These are phyloP conservation scores for Ceratocystiopsis minuta DNA, from an alignment of 2,329 filamentous ascomycete genomes.

Conservation along the genomic window DNA sequence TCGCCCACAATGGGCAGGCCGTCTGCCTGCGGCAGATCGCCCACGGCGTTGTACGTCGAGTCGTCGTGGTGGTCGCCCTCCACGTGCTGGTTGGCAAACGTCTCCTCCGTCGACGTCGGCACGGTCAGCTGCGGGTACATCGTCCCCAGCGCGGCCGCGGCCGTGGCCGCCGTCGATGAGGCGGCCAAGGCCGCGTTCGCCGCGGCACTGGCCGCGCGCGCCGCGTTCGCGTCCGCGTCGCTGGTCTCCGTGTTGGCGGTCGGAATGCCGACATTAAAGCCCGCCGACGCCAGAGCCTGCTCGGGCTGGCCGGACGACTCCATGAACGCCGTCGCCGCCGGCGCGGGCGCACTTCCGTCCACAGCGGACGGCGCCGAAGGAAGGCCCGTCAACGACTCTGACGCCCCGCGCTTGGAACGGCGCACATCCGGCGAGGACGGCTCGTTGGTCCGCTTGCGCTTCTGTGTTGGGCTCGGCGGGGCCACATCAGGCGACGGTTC, in stretches of 20 bases:
- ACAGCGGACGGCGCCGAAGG: constrained; percentile 2
- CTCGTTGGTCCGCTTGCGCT: constrained; percentile 35
- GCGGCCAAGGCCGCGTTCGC: constrained; percentile 31
- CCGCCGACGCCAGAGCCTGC: constrained; percentile 26
- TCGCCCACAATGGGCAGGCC: constrained; percentile 13
- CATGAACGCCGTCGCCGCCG: constrained; percentile 29
- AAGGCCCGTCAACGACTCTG: constrained; percentile 8
- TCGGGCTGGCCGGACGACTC: constrained; percentile 34
- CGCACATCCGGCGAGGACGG: constrained; percentile 29
- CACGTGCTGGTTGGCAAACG: constrained; percentile 34
- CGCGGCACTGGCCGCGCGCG: constrained; percentile 23
- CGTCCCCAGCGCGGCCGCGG: constrained; percentile 36
- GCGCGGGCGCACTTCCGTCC: constrained; percentile 23
- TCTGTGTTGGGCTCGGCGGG: constrained; percentile 28
- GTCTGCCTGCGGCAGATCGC: constrained; percentile 20
- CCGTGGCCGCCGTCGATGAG: constrained; percentile 30
- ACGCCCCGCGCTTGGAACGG: constrained; percentile 31
- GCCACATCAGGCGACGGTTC: constrained; percentile 26
- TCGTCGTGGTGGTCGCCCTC: constrained; percentile 16
- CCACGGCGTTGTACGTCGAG: constrained; percentile 14
- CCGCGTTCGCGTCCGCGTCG: constrained; percentile 27
- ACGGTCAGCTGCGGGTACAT: constrained; percentile 44
- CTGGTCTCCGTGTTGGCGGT: constrained; percentile 28
- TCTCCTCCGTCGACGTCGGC: constrained; percentile 38
- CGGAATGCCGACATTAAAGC: constrained; percentile 38